Base-by-base conservation (phyloP, 2,329 filamentous ascomycete genomes). In the Aspergillus viridinutans region DNA sequence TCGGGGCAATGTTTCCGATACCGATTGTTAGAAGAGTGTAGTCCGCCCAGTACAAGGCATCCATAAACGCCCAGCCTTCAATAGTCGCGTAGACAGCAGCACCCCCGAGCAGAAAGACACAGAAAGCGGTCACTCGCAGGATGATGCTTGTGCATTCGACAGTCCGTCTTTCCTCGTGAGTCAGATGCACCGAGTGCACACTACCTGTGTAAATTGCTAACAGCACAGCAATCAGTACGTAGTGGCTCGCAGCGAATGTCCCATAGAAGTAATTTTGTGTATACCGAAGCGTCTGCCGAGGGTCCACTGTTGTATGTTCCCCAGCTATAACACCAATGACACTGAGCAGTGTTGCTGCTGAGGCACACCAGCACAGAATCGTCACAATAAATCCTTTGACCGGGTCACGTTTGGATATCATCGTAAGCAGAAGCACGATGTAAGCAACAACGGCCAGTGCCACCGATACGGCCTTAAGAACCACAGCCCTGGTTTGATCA, bases 11-110 rank as follows among this genome's bases (percentile, higher is more conserved):
- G 55, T 80, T 74, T 12, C 82, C 82, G 14, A 84, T 72, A 3
- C 82, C 82, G 5, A 85, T 75, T 0, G 82, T 84, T 2, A 85
- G 74, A 1, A 83, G 67, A 0, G 82, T 84, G 49, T 82, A 81
- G 60, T 84, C 78, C 2, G 81, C 79, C 75, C 80, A 85, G 61
- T 81, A 85, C 0, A 85, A 76, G 1, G 78, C 77, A 61, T 84
- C 80, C 0, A 84, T 51, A 29, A 51, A 28, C 3, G 29, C 50
- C 56, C 55, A 56, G 17, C 55, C 52, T 17, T 58, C 56, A 12
- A 55, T 52, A 4, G 49, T 20, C 14, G 25, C 25, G 49, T 52
- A 58, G 4, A 58, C 45, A 10, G 50, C 45, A 26, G 56, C 56
- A 1, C 56, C 56, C 1, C 9, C 49, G 14, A 58, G 49, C 4